A percentile compares a stretch with the other conserved stretches of the same genome.
Evolutionary conservation across 495 filamentous ascomycete species (phyloP).

Genomic region (Filosporella fistucella): DNA sequence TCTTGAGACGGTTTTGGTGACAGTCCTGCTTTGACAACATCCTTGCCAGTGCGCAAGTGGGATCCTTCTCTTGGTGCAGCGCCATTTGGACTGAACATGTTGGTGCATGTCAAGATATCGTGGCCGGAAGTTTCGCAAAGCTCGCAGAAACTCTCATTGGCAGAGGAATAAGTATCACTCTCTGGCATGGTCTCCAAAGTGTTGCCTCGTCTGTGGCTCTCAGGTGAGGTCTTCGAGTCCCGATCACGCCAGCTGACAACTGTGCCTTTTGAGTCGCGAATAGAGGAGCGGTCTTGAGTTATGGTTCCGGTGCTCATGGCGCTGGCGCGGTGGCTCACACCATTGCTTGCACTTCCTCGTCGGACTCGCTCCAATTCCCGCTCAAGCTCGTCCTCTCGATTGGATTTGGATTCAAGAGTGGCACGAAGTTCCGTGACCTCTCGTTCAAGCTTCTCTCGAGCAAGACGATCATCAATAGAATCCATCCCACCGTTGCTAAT

Average conservation of each 20-base stretch:
- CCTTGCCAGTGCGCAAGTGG: slow-evolving; percentile 33
- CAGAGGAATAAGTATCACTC: slow-evolving; percentile 67
- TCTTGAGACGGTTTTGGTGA: slow-evolving; percentile 29
- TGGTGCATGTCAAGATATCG: slow-evolving; percentile 89
- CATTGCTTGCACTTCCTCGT: slow-evolving; percentile 29
- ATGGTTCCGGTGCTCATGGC: slow-evolving; percentile 43
- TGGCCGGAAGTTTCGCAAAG: slow-evolving; percentile 93
- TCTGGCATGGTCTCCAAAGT: slow-evolving; percentile 61
- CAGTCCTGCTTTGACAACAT: slow-evolving; percentile 40
- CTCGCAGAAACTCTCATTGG: slow-evolving; percentile 86
- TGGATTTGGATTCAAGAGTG: slow-evolving; percentile 62
- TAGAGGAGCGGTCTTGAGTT: slow-evolving; percentile 43
- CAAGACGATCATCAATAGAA: slow-evolving; percentile 50
- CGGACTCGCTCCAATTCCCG: slow-evolving; percentile 72
- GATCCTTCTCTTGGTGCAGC: slow-evolving; percentile 17
- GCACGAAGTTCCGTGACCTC: slow-evolving; percentile 73
- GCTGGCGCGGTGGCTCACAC: slow-evolving; percentile 36
- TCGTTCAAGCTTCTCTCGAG: slow-evolving; percentile 62
- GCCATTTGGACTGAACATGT: slow-evolving; percentile 61
- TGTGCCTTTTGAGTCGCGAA: slow-evolving; percentile 55
- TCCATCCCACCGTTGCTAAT: slow-evolving; percentile 39
- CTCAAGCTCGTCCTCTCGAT: slow-evolving; percentile 86
- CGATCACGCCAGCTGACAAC: slow-evolving; percentile 43
- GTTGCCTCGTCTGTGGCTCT: slow-evolving; percentile 38
- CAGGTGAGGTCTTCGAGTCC: slow-evolving; percentile 26